phyloP scores from a whole-genome alignment of 2,329 filamentous ascomycete genomes.

The Metarhizium guizhouense region DNA sequence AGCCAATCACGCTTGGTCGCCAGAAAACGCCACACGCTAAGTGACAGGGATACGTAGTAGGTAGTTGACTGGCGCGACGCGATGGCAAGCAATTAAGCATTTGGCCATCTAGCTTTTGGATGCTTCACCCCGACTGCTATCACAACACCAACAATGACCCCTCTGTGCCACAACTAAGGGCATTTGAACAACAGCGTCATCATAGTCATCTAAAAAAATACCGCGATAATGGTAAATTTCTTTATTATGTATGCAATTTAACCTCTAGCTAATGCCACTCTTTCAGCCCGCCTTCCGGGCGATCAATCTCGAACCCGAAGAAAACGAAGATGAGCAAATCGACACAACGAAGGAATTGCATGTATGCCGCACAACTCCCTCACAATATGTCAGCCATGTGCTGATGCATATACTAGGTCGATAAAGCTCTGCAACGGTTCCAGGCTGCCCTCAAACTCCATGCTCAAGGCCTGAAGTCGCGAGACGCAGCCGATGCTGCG shows the following conservation, averaged over 20 bases:
- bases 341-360: conserved; percentile 95
- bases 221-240: background rate
- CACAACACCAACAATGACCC: background rate
- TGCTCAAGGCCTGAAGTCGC: conserved; percentile 71
- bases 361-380: conserved; percentile 25
- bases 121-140: background rate
- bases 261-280: background rate
- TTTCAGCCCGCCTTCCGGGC: conserved; percentile 64
- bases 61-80: background rate
- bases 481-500: conserved; percentile 66
- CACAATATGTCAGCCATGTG: background rate
- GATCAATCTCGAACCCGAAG: conserved; percentile 89
- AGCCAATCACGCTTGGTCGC: background rate
- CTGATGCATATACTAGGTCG: conserved; percentile 47
- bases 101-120: background rate
- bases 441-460: conserved; percentile 87
- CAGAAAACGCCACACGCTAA: too few relatives aligned
- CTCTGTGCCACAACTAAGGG: background rate
- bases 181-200: background rate
- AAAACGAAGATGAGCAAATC: conserved; percentile 80
- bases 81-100: background rate
- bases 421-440: conserved; percentile 92
- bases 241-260: background rate
- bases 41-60: background rate
- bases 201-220: background rate